Evolutionary conservation across 2,329 filamentous ascomycete genomes (phyloP).

Genomic region (Septoria petroselini): DNA sequence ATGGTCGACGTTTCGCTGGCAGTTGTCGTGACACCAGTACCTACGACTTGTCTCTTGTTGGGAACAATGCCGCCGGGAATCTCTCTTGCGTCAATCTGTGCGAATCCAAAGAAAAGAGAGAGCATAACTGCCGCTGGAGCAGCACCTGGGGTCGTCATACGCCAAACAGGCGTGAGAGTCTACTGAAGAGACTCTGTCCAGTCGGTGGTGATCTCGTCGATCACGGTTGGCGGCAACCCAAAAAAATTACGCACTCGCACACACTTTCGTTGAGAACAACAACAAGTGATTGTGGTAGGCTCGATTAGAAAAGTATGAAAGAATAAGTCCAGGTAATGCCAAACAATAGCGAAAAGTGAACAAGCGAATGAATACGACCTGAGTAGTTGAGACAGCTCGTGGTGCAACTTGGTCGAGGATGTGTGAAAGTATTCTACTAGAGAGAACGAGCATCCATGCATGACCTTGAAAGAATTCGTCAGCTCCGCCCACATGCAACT

Average conservation of each 20-base stretch:
- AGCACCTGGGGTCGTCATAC: conserved; percentile 12
- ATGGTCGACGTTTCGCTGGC: conserved; percentile 14
- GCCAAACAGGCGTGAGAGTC: conserved; percentile 1
- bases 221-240: not conserved
- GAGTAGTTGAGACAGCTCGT: too few relatives aligned
- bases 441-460: not conserved
- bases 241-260: not conserved
- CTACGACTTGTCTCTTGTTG: conserved; percentile 35
- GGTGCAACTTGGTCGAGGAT: not conserved
- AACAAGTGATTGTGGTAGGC: not conserved
- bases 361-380: conserved; percentile 1
- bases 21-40: conserved; percentile 31
- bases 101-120: conserved; percentile 33
- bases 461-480: not conserved
- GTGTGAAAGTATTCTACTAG: not conserved
- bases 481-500: conserved; percentile 1
- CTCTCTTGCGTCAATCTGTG: conserved; percentile 32
- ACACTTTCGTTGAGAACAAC: not conserved
- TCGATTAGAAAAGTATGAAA: not conserved
- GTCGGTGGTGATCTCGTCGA: not conserved
- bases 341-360: not conserved
- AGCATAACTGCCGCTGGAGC: conserved; percentile 28
- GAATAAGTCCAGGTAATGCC: not conserved
- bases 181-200: not conserved
- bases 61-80: conserved; percentile 37